phyloP scores from a whole-genome alignment of 225 moss, liverwort and hornwort genomes.

The Rhytidiadelphus loreus region DNA sequence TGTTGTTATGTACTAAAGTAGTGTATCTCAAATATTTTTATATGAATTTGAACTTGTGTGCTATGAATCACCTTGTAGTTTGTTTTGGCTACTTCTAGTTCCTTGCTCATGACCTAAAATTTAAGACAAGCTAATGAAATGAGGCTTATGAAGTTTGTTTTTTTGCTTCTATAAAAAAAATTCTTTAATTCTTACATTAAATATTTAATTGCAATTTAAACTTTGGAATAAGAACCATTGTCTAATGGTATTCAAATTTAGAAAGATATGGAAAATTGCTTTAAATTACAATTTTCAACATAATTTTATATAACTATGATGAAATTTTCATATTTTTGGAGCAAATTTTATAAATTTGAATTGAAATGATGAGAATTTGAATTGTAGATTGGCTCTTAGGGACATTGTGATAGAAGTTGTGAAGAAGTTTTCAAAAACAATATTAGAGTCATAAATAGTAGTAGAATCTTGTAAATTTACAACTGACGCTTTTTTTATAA shows the following conservation, averaged over 20 bases:
- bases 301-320: not conserved
- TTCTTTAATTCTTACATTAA: not conserved
- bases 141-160: too few species aligned
- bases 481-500: too few species aligned
- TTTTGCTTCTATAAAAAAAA: fast-evolving
- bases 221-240: not conserved
- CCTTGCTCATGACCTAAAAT: not conserved
- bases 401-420: not conserved
- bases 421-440: too few species aligned
- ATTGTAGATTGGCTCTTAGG: not conserved
- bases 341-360: not conserved
- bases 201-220: not conserved
- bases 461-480: not conserved
- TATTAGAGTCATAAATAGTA: too few species aligned
- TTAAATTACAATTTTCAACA: not conserved
- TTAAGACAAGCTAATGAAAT: not conserved
- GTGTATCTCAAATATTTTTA: not conserved
- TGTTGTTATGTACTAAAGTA: fast-evolving
- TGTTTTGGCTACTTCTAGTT: not conserved
- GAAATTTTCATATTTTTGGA: not conserved
- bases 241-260: not conserved
- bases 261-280: fast-evolving
- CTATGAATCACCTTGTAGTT: fast-evolving
- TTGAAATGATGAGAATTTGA: not conserved
- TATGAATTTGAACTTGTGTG: not conserved